phyloP scores from a whole-genome alignment of 83 land plant genomes.

The Diphasiastrum complanatum region DNA sequence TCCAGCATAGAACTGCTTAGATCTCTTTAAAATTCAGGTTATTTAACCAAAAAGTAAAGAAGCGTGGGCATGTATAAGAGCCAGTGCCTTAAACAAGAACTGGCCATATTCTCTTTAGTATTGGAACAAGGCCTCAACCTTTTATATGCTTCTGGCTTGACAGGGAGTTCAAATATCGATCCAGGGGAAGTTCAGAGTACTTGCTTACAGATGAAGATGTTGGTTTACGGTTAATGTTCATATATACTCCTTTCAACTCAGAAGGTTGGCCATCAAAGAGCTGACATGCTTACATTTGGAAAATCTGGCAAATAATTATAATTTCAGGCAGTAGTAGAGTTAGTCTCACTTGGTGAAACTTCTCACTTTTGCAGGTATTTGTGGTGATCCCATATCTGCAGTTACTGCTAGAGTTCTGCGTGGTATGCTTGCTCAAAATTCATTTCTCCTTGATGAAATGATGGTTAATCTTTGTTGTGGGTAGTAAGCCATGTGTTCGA shows the following conservation, averaged over 20 bases:
- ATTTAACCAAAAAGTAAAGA: no score
- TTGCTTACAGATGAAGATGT: constrained; percentile 74
- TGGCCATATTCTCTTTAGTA: no score
- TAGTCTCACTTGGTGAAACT: no score
- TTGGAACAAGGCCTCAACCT: no score
- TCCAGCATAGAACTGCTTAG: no score
- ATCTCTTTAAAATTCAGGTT: no score
- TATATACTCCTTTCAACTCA: constrained; percentile 69
- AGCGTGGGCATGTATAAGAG: no score
- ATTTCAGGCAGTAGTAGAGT: no score
- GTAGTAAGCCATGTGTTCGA: no score
- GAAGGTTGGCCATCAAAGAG: constrained; percentile 65
- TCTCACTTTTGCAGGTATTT: constrained; percentile 38
- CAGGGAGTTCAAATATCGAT: constrained; percentile 62
- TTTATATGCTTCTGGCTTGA: constrained; percentile 2
- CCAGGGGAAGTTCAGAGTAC: constrained; percentile 73
- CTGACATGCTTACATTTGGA: constrained; percentile 2
- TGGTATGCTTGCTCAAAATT: constrained; percentile 52
- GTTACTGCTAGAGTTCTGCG: constrained; percentile 42
- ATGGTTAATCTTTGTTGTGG: no score
- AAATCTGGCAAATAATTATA: neutral
- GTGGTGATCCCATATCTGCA: constrained; percentile 57
- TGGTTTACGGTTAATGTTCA: constrained; percentile 61
- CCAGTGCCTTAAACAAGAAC: no score
- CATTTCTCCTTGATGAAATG: no score